phyloP scores from a whole-genome alignment of 2,329 filamentous ascomycete genomes.

The Paecilomyces dactylethromorphus region DNA sequence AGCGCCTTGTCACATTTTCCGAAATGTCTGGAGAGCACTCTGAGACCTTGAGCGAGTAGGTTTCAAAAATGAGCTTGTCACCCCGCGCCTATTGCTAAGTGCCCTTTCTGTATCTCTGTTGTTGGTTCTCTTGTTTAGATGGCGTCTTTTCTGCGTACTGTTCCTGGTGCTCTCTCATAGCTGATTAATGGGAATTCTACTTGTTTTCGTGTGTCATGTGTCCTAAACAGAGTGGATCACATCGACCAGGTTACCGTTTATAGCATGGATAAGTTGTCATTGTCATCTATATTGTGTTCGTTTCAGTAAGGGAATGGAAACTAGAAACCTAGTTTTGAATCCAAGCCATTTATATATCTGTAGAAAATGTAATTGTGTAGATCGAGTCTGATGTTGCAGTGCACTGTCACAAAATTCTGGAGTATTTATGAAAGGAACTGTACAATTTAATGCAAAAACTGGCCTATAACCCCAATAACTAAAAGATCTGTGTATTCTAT shows the following conservation, averaged over 20 bases:
- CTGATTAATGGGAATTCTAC: not conserved
- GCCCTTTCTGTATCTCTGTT: conserved; percentile 7
- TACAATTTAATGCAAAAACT: not conserved
- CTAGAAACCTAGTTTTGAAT: not conserved
- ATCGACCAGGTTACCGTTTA: not conserved
- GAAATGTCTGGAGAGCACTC: not conserved
- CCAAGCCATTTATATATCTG: not conserved
- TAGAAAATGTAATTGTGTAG: not conserved
- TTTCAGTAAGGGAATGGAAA: not conserved
- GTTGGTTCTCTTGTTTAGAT: conserved; percentile 8
- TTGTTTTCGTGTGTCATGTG: not conserved
- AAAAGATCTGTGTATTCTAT: not conserved
- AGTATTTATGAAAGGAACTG: not conserved
- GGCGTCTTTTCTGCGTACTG: conserved; percentile 9
- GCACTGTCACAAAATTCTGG: not conserved
- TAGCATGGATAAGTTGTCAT: not conserved
- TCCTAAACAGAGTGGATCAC: not conserved
- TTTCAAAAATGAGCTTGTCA: not conserved
- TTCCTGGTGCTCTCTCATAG: conserved; percentile 3
- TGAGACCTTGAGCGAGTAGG: not conserved
- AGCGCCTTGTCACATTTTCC: not conserved
- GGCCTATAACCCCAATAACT: not conserved
- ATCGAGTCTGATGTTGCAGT: not conserved
- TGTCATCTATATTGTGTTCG: not conserved
- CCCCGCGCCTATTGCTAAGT: conserved; percentile 2